Base-by-base conservation (phyloP, 2,329 filamentous ascomycete species). In the Colletotrichum sp. region DNA sequence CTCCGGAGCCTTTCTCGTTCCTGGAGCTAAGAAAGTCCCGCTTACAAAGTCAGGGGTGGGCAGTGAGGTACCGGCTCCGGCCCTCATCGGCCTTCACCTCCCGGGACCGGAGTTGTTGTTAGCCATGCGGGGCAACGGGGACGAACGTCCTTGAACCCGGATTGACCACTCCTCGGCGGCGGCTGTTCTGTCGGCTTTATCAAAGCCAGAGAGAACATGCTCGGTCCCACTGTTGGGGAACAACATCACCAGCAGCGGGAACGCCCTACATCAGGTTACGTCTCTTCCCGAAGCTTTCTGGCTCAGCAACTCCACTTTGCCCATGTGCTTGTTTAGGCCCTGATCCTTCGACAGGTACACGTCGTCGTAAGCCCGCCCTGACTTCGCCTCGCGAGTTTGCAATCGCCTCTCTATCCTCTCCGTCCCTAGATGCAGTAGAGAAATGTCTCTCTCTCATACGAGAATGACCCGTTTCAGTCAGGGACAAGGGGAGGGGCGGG, bases 271-370 rank as follows among this genome's bases (percentile, higher is more conserved):
- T 24, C 32, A 32, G 32, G 39, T 48, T 12, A 6, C 9, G 0
- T 21, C 3, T 52, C 43, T 52, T 2, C n/a, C 43, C n/a, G 24
- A 52, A 52, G n/a, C 43, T 4, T 5, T 52, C n/a, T 7, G 2
- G 10, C 3, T 1, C 3, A 48, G n/a, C 43, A 48, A 21, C n/a
- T 3, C n/a, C 1, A 52, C 10, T 52, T 1, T 21, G 1, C 6
- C n/a, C 10, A 52, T 52, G 2, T 52, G 1, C 0, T 52, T 7
- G 10, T 21, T 52, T 21, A 52, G n/a, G 1, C 43, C 43, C n/a
- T 13, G 43, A 52, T 52, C n/a, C n/a, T 52, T 52, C n/a, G 43
- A 52, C 43, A 52, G 10, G 13, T 3, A 13, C 2, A 52, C 43
- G 43, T 21, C 43, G n/a, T 52, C 43, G n/a, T 21, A 3, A 24